Percentiles rank a stretch among this genome's conserved stretches.
Evolutionary conservation across 2,329 filamentous ascomycete species (phyloP).

Genomic region (Penicillium sp.): DNA sequence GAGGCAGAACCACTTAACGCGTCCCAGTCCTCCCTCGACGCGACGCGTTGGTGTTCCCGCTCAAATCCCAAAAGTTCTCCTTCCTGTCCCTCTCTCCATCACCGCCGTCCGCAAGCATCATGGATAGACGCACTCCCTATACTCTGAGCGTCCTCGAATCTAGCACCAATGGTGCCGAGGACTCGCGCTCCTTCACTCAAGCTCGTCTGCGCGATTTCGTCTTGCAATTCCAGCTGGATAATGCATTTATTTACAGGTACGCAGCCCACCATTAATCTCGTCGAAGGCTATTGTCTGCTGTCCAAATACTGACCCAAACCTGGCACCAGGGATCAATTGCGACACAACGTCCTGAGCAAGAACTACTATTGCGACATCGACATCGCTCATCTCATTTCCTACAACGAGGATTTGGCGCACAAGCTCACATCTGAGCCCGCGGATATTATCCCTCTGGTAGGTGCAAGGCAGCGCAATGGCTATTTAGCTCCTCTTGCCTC

Average conservation of each 20-base stretch:
- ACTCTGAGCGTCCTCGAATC: constrained; percentile 78
- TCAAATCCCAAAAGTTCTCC: constrained; percentile 33
- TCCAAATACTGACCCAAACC: constrained; percentile 5
- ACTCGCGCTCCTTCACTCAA: constrained; percentile 72
- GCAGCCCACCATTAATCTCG: constrained; percentile 20
- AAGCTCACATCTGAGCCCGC: constrained; percentile 84
- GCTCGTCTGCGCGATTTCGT: constrained; percentile 85
- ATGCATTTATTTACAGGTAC: constrained; percentile 90
- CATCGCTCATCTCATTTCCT: constrained; percentile 91
- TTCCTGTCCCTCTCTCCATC: constrained; percentile 19
- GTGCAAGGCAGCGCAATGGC: constrained; percentile 29
- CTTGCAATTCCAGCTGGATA: constrained; percentile 90
- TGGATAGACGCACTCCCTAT: constrained; percentile 89
- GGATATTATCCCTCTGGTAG: constrained; percentile 86
- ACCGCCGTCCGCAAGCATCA: constrained; percentile 42
- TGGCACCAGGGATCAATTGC: constrained; percentile 76
- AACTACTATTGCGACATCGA: constrained; percentile 97
- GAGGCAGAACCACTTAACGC: constrained; percentile 44
- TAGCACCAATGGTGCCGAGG: constrained; percentile 65
- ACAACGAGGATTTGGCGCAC: constrained; percentile 92
- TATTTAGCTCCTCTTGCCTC: neutral
- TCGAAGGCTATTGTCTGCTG: neutral
- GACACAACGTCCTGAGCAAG: constrained; percentile 91
- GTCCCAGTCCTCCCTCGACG: constrained; percentile 29
- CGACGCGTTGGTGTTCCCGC: constrained; percentile 39